These are phyloP conservation scores for Plenodomus lindquistii DNA, from an alignment of 2,329 filamentous ascomycete species.

Conservation along the genomic window DNA sequence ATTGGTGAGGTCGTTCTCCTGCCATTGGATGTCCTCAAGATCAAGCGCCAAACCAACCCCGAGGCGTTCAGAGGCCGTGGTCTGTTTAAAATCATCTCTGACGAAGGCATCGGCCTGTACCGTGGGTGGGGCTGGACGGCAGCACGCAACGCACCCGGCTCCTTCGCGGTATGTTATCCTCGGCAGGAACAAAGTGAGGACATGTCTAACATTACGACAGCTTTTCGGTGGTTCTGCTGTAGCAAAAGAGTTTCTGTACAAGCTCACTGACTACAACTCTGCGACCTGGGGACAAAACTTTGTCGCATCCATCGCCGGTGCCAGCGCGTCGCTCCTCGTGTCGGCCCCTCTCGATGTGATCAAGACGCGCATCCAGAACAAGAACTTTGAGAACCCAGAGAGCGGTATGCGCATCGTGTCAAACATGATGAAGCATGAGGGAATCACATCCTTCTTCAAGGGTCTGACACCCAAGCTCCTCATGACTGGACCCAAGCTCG, in stretches of 20 bases:
- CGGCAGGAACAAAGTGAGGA: neutral
- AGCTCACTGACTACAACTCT: conserved; percentile 90
- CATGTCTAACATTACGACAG: conserved; percentile 49
- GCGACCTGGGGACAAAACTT: conserved; percentile 97
- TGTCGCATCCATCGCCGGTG: conserved; percentile 91
- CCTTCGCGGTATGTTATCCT: conserved; percentile 76
- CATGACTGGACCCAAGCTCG: conserved; percentile 98
- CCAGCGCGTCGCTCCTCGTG: conserved; percentile 90
- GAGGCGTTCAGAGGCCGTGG: conserved; percentile 96
- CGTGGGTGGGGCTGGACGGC: conserved; percentile 97
- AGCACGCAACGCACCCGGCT: conserved; percentile 93
- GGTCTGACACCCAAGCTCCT: conserved; percentile 94
- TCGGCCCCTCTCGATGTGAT: conserved; percentile 98
- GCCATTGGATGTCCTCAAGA: conserved; percentile 96
- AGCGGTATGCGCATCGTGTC: conserved; percentile 87
- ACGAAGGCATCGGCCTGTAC: conserved; percentile 95
- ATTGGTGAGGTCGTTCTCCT: conserved; percentile 96
- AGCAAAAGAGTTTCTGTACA: conserved; percentile 94
- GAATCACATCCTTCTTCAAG: conserved; percentile 90
- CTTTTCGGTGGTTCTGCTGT: conserved; percentile 97
- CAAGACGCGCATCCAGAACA: conserved; percentile 97
- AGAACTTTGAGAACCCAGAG: conserved; percentile 98
- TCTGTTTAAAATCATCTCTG: conserved; percentile 82
- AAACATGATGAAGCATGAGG: conserved; percentile 93
- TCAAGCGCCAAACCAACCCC: conserved; percentile 99